phyloP scores from a whole-genome alignment of 345 rosid species.

The Eucalyptus pauciflora region DNA sequence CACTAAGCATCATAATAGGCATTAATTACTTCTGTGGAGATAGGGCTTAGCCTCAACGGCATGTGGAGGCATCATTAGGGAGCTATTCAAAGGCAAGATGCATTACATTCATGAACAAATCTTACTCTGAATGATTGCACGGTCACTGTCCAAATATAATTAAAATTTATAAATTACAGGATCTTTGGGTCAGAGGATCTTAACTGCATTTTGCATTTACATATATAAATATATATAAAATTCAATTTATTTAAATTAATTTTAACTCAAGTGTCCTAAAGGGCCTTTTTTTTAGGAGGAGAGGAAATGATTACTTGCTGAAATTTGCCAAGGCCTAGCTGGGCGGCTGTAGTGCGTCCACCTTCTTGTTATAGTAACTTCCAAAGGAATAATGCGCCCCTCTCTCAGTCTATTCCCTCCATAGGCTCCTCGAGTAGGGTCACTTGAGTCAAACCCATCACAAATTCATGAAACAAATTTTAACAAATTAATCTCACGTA shows the following conservation, averaged over 20 bases:
- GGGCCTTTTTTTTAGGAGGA: background rate
- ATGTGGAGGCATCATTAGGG: constrained; percentile 39
- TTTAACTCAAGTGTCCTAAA: background rate
- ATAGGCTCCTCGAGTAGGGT: background rate
- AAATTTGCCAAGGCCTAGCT: constrained; percentile 19
- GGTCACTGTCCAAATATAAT: background rate
- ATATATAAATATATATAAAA: background rate
- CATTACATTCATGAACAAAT: constrained; percentile 18
- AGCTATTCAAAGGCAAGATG: constrained; percentile 20
- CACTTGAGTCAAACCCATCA: background rate
- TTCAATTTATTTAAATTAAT: background rate
- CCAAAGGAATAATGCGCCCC: background rate
- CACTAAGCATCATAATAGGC: background rate
- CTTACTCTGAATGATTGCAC: constrained; percentile 28
- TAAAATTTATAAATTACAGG: background rate
- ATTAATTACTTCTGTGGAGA: background rate
- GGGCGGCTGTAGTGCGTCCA: background rate
- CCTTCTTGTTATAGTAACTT: constrained; percentile 21
- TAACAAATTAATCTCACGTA: background rate
- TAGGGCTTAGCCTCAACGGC: constrained; percentile 1
- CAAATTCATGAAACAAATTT: background rate
- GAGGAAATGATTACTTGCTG: constrained; percentile 5
- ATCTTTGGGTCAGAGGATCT: background rate
- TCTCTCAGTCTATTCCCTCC: background rate
- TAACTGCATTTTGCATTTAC: background rate